Evolutionary conservation across 2,329 filamentous ascomycete species (phyloP).

Genomic region (Dactylonectria macrodidyma): DNA sequence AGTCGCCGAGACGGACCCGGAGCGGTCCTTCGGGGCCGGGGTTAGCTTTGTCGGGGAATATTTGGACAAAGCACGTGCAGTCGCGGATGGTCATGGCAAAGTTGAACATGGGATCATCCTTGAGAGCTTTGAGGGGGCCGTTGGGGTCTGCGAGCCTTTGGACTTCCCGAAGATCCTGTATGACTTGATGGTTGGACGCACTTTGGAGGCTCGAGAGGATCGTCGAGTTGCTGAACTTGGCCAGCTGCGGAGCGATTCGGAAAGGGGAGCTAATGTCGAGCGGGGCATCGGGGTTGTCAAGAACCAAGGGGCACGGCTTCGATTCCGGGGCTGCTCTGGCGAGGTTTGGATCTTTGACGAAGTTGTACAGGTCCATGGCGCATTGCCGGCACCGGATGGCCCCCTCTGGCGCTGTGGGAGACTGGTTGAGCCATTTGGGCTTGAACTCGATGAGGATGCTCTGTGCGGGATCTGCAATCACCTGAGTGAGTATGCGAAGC

Average conservation of each 20-base stretch:
- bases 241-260: conserved; percentile 55
- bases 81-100: conserved; percentile 87
- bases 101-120: conserved; percentile 65
- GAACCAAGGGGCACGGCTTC: conserved; percentile 76
- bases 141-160: conserved; percentile 61
- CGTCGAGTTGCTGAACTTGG: conserved; percentile 48
- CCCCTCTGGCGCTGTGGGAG: conserved; percentile 75
- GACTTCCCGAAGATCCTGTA: conserved; percentile 52
- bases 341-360: conserved; percentile 51
- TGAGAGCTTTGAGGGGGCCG: conserved; percentile 60
- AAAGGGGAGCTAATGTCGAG: conserved; percentile 61
- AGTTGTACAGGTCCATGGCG: conserved; percentile 65
- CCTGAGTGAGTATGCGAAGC: conserved; percentile 16
- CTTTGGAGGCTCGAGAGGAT: conserved; percentile 44
- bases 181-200: conserved; percentile 53
- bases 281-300: conserved; percentile 67
- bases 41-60: conserved; percentile 54
- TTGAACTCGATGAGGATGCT: conserved; percentile 79
- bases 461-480: conserved; percentile 47
- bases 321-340: conserved; percentile 54
- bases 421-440: conserved; percentile 87
- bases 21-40: conserved; percentile 51
- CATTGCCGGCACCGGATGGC: conserved; percentile 82
- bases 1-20: conserved; percentile 78
- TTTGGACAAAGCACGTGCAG: conserved; percentile 81